Base-by-base conservation (phyloP, 441 rosid genomes). In the Adansonia grandidieri region DNA sequence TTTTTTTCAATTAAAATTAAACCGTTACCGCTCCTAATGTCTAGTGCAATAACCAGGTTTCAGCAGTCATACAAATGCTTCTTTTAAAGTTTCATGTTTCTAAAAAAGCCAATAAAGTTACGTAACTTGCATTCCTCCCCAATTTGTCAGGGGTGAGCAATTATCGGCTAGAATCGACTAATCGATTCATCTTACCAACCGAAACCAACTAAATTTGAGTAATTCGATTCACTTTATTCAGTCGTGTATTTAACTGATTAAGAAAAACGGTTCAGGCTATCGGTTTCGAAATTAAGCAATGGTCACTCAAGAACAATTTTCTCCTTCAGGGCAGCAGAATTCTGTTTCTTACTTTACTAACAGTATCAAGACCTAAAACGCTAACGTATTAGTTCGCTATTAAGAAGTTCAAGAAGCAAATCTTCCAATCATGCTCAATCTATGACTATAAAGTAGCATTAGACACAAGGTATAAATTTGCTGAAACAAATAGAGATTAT, bases 361-460 rank as follows among this genome's bases (percentile, higher is more conserved):
- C 32, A 28, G 32, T 28, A 28, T 28, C 32, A 44, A 9, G 19
- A 40, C n/a, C 47, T 37, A 4, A 20, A 10, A 64, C 6, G 10
- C 20, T 6, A 6, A 64, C 44, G 5, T 1, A 14, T 37, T 37
- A 15, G 48, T 14, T n/a, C 19, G 2, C 47, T 6, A 40, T 15
- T 11, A 17, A 40, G 42, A 66, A 66, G 24, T 42, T 66, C 24
- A 65, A 6, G 63, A 19, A 61, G 11, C 8, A 47, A 48, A 24
- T 47, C 57, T 48, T 47, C 73, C 32, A 13, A 48, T 10, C 32
- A 68, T 68, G 40, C 11, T 19, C 6, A 67, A 67, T 69, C 73
- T 57, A 48, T 13, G 57, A 13, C 15, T 22, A 24, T 8, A 69
- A n/a, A 45, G 73, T 20, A 11, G 57, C 15, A 45, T 40, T 37